Conservation (phyloP, 495 filamentous ascomycete species). For the Sordaria brevicollis region DNA sequence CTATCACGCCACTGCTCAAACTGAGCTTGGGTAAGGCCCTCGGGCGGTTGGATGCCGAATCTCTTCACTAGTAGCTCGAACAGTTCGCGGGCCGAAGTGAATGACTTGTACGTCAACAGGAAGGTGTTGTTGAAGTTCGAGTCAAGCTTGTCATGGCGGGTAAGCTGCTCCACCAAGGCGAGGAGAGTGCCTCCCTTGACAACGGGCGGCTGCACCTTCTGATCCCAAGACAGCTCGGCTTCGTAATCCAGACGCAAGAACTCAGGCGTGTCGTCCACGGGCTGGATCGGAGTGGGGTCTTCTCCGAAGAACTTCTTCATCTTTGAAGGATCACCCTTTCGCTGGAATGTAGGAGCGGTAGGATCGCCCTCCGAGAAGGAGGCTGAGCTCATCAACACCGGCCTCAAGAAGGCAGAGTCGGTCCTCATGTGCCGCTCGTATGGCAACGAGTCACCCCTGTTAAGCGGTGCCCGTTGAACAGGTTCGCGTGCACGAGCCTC, state of each 20-base stretch:
- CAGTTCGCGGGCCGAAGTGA: slow-evolving; percentile 79
- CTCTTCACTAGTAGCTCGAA: slow-evolving; percentile 87
- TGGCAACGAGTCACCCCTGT: slow-evolving; percentile 34
- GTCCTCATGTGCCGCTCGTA: slow-evolving; percentile 39
- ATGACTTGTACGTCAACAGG: slow-evolving; percentile 91
- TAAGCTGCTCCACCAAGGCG: slow-evolving; percentile 91
- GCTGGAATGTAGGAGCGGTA: slow-evolving; percentile 42
- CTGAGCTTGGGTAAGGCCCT: slow-evolving; percentile 62
- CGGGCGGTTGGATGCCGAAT: slow-evolving; percentile 89
- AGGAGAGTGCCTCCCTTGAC: slow-evolving; percentile 83
- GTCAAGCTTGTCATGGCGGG: slow-evolving; percentile 89
- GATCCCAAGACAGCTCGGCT: slow-evolving; percentile 80
- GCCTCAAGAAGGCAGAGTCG: slow-evolving; percentile 31
- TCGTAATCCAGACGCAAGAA: slow-evolving; percentile 85
- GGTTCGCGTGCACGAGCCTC: slow-evolving; percentile 27
- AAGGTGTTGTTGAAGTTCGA: slow-evolving; percentile 97
- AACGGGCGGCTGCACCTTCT: slow-evolving; percentile 57
- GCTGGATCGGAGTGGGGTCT: slow-evolving; percentile 45
- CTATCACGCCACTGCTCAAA: slow-evolving; percentile 82
- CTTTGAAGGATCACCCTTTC: slow-evolving; percentile 67
- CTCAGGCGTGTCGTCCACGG: slow-evolving; percentile 66
- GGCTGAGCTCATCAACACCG: slow-evolving; percentile 43
- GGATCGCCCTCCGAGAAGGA: slow-evolving; percentile 59
- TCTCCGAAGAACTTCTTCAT: slow-evolving; percentile 85
- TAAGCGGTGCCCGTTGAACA: slow-evolving; percentile 25